A percentile compares a stretch with the other conserved stretches of the same genome.
These are phyloP conservation scores for Penicillium sp. DNA, from an alignment of 2,329 filamentous ascomycete species.

Conservation along the genomic window DNA sequence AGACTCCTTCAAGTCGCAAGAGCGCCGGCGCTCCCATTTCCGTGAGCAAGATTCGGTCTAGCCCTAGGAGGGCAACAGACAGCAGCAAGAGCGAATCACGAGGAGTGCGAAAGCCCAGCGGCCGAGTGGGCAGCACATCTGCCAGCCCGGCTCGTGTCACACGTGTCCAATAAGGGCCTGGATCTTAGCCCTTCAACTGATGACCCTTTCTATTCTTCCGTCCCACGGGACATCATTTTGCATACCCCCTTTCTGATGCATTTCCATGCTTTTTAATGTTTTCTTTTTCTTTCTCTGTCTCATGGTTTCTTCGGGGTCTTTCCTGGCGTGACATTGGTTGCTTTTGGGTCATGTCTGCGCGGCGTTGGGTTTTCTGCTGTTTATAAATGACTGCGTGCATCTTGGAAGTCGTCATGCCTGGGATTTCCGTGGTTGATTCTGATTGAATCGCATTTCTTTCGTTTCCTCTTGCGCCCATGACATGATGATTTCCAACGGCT, in stretches of 20 bases:
- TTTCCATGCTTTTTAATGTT: conserved; percentile 22
- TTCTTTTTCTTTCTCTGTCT: conserved; percentile 10
- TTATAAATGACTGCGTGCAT: conserved; percentile 15
- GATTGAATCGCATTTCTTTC: background rate
- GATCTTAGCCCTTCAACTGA: conserved; percentile 9
- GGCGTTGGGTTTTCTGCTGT: conserved; percentile 28
- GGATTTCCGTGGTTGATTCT: conserved; percentile 1
- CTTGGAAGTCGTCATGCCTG: conserved; percentile 17
- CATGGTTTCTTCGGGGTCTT: conserved; percentile 15
- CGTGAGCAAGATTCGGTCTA: conserved; percentile 63
- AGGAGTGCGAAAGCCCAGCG: conserved; percentile 48
- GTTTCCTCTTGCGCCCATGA: conserved; percentile 3
- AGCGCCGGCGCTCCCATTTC: conserved; percentile 51
- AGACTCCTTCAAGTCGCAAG: conserved; percentile 57
- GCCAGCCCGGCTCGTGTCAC: conserved; percentile 29
- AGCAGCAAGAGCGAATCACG: conserved; percentile 36
- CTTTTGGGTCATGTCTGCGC: conserved; percentile 21
- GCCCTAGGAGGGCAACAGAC: conserved; percentile 46
- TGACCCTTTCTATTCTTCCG: conserved; percentile 19
- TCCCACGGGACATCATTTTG: conserved; percentile 16
- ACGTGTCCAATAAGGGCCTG: conserved; percentile 20
- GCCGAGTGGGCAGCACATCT: conserved; percentile 44
- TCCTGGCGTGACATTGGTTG: conserved; percentile 22
- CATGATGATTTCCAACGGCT: conserved; percentile 11
- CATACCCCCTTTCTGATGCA: conserved; percentile 23